Evolutionary conservation across 805 yeast genomes (phyloP).

Genomic region (Pichia heedii): DNA sequence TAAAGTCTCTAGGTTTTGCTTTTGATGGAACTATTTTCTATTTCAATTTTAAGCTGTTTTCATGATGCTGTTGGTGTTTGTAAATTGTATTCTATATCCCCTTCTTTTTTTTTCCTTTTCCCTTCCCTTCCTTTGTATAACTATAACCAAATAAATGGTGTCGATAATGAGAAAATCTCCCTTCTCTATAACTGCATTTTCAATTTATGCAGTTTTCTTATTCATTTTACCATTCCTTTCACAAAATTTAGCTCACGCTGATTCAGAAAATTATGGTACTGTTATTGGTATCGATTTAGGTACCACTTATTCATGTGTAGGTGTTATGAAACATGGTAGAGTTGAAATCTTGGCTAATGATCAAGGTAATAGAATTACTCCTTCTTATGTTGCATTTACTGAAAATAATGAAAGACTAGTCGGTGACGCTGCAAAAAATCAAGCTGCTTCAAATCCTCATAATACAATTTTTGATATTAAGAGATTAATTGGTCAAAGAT

Average conservation of each 20-base stretch:
- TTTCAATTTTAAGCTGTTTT: no score
- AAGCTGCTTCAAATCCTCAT: conserved; percentile 91
- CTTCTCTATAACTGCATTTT: conserved; percentile 8
- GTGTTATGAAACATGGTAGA: conserved; percentile 45
- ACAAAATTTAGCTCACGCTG: conserved; percentile 20
- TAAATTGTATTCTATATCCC: no score
- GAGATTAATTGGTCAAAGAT: conserved; percentile 85
- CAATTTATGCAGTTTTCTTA: conserved; percentile 23
- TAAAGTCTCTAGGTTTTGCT: no score
- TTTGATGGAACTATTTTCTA: no score
- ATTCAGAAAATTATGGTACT: conserved; percentile 26
- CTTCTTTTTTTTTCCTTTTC: neutral
- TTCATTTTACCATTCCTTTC: conserved; percentile 24
- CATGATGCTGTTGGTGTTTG: no score
- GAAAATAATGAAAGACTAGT: conserved; percentile 82
- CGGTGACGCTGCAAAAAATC: conserved; percentile 98
- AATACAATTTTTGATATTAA: conserved; percentile 95
- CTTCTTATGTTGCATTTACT: conserved; percentile 93
- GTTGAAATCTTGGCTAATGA: conserved; percentile 95
- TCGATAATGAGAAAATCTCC: neutral
- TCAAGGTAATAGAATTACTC: conserved; percentile 98
- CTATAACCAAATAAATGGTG: no score
- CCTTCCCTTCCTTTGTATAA: neutral
- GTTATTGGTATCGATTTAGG: conserved; percentile 94
- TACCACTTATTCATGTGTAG: conserved; percentile 97